Evolutionary conservation across 345 rosid genomes (phyloP), one percentile per base, ranked within the genome.

Genomic region (Arabis hirsuta): DNA sequence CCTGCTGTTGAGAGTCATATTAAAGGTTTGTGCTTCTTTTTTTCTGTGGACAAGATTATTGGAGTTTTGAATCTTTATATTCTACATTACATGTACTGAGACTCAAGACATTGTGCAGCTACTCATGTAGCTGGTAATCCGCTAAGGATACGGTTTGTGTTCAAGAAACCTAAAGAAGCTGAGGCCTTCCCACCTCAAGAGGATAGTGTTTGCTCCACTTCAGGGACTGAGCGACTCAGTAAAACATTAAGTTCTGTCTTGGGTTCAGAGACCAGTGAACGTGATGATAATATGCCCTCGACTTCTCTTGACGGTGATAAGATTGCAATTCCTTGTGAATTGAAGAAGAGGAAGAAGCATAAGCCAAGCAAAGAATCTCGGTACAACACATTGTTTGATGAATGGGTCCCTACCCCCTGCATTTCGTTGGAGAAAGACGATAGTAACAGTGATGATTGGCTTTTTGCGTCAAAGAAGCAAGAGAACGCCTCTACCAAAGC

Each of bases 371-470:
- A 67, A 34, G 64, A 62, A 36, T 67, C 81, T 16, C 41, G 56
- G 7, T 79, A 82, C 26, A 79, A 78, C 8, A 9, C 71, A 0
- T 60, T 87, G 22, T 31, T 81, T 20, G 88, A 79, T 74, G 85
- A 79, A 7, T 88, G 82, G 82, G 73, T 71, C 72, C 81, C 78
- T 5, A 81, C 82, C 0, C 82, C 82, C 0, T 31, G 84, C 8
- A 34, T 74, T 14, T 64, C 56, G 0, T 41, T 67, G 26, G 67
- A 14, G 14, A 66, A 65, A n/a, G 62, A 55, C 2, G 0, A 11
- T n/a, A 34, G 14, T 9, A 85, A 65, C 12, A 82, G 80, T 29
- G 66, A 79, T 31, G 90, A 80, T 0, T 94, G 98, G 97, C 89
- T 91, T 39, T 77, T 82, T 48, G 71, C 74, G 31, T 4, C 73